These are phyloP conservation scores for Hyaloscypha hepaticicola DNA, from an alignment of 495 filamentous ascomycete genomes.

Conservation along the genomic window DNA sequence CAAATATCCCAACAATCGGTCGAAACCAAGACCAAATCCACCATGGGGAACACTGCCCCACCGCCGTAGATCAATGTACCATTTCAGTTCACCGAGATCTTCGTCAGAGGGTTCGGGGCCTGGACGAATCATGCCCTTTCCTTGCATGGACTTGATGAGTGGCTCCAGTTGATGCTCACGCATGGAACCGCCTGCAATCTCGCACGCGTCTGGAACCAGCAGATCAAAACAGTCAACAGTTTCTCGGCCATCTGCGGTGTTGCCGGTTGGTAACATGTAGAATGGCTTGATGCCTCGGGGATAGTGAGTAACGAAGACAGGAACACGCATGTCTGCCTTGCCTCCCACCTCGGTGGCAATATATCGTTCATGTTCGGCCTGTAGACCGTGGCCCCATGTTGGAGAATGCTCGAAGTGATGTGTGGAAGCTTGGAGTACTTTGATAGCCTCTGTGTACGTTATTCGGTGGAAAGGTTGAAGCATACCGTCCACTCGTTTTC, in stretches of 20 bases:
- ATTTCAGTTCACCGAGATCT: constrained; percentile 62
- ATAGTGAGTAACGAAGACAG: constrained; percentile 93
- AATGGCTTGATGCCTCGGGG: constrained; percentile 86
- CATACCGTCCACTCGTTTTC: constrained; percentile 69
- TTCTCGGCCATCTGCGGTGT: constrained; percentile 4
- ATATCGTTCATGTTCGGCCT: constrained; percentile 90
- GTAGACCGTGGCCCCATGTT: constrained; percentile 70
- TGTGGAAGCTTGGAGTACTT: constrained; percentile 55
- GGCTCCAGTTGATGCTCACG: constrained; percentile 80
- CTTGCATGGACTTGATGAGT: constrained; percentile 72
- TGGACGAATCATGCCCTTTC: constrained; percentile 49
- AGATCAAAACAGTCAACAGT: constrained; percentile 97
- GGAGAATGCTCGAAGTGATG: constrained; percentile 64
- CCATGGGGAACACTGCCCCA: constrained; percentile 96
- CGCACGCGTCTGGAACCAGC: constrained; percentile 83
- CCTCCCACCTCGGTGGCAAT: constrained; percentile 70
- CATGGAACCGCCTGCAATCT: constrained; percentile 89
- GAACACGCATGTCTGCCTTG: constrained; percentile 42
- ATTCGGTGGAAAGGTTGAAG: constrained; percentile 59
- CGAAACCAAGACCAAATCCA: constrained; percentile 92
- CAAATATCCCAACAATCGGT: constrained; percentile 84
- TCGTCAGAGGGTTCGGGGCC: constrained; percentile 37
- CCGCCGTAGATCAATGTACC: constrained; percentile 92
- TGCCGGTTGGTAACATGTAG: constrained; percentile 71
- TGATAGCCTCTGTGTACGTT: constrained; percentile 78